Percentiles rank a stretch among this genome's conserved stretches.
These are phyloP conservation scores for Helicocarpus griseus DNA, from an alignment of 2,329 filamentous ascomycete genomes.

Conservation along the genomic window DNA sequence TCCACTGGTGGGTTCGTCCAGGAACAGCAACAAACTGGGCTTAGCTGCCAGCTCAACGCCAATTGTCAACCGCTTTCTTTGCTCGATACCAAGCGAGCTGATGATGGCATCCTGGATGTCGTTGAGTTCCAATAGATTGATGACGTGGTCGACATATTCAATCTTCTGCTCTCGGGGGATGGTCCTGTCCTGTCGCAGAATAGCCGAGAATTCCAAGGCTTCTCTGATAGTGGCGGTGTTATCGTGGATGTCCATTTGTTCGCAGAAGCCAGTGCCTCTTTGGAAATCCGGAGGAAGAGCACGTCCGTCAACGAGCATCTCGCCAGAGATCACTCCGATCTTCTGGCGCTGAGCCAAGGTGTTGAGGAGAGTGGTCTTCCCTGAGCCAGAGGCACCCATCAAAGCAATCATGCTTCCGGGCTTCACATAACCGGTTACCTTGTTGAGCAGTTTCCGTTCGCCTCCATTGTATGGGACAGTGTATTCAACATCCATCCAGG, in stretches of 20 bases:
- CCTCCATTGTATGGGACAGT: slow-evolving; percentile 59
- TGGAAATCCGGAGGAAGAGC: slow-evolving; percentile 55
- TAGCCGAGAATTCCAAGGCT: slow-evolving; percentile 58
- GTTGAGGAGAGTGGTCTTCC: slow-evolving; percentile 75
- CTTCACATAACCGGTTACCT: slow-evolving; percentile 67
- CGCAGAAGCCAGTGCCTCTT: slow-evolving; percentile 59
- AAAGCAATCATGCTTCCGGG: slow-evolving; percentile 71
- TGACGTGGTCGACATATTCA: slow-evolving; percentile 57
- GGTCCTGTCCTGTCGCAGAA: slow-evolving; percentile 50
- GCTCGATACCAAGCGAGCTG: slow-evolving; percentile 55
- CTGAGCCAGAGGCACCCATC: slow-evolving; percentile 72
- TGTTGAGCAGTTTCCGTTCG: slow-evolving; percentile 54
- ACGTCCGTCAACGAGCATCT: slow-evolving; percentile 62
- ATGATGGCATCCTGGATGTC: slow-evolving; percentile 60
- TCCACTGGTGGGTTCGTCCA: slow-evolving; percentile 63
- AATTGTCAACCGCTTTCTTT: slow-evolving; percentile 63
- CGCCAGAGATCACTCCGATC: slow-evolving; percentile 53
- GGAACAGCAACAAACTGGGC: slow-evolving; percentile 56
- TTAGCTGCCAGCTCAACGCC: slow-evolving; percentile 64
- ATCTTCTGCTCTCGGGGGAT: slow-evolving; percentile 52
- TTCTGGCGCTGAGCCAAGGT: slow-evolving; percentile 64
- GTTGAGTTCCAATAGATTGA: slow-evolving; percentile 54
- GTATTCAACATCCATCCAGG: slow-evolving; percentile 62
- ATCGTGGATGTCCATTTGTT: slow-evolving; percentile 65
- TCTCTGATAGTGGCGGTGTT: slow-evolving; percentile 57